Percentiles rank a stretch among this genome's conserved stretches.
These are phyloP conservation scores for Gynostemma pentaphyllum DNA, from an alignment of 306 rosid species.

Conservation along the genomic window DNA sequence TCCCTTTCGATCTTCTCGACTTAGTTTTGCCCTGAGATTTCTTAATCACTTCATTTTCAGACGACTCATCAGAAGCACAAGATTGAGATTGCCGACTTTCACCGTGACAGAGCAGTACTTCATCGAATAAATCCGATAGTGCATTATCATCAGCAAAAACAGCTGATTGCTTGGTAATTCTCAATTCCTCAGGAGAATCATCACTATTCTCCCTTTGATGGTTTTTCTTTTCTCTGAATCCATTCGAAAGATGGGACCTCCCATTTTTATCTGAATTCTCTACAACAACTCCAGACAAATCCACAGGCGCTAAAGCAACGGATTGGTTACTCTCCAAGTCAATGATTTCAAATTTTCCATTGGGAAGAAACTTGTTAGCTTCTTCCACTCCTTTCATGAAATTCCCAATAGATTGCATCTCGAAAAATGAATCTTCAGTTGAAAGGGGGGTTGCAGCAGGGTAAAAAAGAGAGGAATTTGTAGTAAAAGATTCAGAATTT, in stretches of 20 bases:
- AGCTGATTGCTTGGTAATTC: slow-evolving; percentile 23
- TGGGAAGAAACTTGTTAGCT: slow-evolving; percentile 11
- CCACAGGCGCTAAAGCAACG: neutral
- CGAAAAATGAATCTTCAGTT: slow-evolving; percentile 21
- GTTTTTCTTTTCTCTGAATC: slow-evolving; percentile 18
- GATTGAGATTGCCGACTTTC: neutral
- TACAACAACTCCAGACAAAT: neutral
- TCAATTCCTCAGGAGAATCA: slow-evolving; percentile 12
- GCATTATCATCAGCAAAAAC: slow-evolving; percentile 15
- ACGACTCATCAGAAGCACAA: neutral
- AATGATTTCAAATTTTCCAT: slow-evolving; percentile 5
- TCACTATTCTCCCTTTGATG: slow-evolving; percentile 13
- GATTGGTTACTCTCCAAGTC: slow-evolving; percentile 1
- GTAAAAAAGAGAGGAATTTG: neutral
- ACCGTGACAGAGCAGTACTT: slow-evolving; percentile 14
- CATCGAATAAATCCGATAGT: slow-evolving; percentile 23
- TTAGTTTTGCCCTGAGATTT: slow-evolving; percentile 9
- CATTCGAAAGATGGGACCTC: neutral
- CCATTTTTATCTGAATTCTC: neutral
- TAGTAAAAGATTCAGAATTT: slow-evolving; percentile 12
- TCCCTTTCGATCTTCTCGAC: slow-evolving; percentile 3
- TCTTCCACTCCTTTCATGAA: neutral
- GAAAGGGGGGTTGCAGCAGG: neutral
- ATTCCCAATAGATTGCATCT: slow-evolving; percentile 10
- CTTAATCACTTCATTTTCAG: neutral